Evolutionary conservation across 164 flowering plant species (phyloP).

Genomic region (Santalum album): DNA sequence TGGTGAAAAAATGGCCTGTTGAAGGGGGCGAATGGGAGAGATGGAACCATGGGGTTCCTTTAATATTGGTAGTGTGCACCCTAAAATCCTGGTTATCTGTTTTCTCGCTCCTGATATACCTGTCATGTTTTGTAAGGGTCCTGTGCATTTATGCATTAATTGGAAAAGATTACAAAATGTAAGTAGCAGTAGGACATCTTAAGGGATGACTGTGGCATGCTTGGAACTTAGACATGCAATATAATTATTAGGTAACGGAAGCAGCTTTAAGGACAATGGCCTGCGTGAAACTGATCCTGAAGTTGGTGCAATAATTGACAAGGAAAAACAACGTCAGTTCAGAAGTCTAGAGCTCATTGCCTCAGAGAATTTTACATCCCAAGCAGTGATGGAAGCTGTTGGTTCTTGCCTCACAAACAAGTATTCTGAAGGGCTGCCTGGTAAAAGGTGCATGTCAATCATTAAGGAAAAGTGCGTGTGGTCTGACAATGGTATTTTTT

Average conservation of each 20-base stretch:
- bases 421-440: constrained; percentile 58
- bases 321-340: constrained; percentile 79
- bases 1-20: too few relatives aligned
- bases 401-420: constrained; percentile 96
- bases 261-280: constrained; percentile 41
- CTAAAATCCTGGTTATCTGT: too few relatives aligned
- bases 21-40: too few relatives aligned
- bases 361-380: constrained; percentile 90
- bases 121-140: too few relatives aligned
- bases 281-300: constrained; percentile 73
- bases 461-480: constrained; percentile 1
- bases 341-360: constrained; percentile 89
- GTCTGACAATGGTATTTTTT: not conserved
- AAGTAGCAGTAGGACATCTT: too few relatives aligned
- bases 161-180: too few relatives aligned
- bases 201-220: not conserved
- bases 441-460: constrained; percentile 58
- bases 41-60: too few relatives aligned
- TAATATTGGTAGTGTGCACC: too few relatives aligned
- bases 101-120: too few relatives aligned
- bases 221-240: too few relatives aligned
- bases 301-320: constrained; percentile 51
- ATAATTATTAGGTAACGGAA: constrained; percentile 34
- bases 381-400: constrained; percentile 96
- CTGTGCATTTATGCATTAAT: too few relatives aligned